A percentile compares a stretch with the other conserved stretches of the same genome.
These are phyloP conservation scores for Cardiospermum halicacabum DNA, from an alignment of 345 rosid genomes.

Conservation along the genomic window DNA sequence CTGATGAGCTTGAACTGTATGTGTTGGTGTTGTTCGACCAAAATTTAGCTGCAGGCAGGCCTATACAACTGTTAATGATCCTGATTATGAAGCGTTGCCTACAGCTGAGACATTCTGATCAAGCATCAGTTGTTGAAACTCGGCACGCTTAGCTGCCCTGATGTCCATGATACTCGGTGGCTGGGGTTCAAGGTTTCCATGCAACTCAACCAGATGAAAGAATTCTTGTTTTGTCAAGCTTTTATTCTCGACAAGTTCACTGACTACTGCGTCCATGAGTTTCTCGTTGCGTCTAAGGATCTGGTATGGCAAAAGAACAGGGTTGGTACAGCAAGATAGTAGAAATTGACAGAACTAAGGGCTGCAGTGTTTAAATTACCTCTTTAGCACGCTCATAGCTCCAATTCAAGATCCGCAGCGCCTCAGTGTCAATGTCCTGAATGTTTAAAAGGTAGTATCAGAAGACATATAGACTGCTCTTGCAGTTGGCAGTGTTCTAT, in stretches of 20 bases:
- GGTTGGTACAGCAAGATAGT: slow-evolving; percentile 3
- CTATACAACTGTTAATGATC: neutral
- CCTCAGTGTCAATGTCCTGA: slow-evolving; percentile 85
- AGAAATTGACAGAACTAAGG: neutral
- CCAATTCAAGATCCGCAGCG: slow-evolving; percentile 50
- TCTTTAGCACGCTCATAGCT: slow-evolving; percentile 81
- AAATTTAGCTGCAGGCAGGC: neutral
- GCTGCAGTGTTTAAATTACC: slow-evolving; percentile 30
- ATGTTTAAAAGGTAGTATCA: slow-evolving; percentile 16
- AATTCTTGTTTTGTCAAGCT: slow-evolving; percentile 75
- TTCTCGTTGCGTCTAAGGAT: slow-evolving; percentile 49
- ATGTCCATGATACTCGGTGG: slow-evolving; percentile 67
- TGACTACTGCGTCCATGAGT: slow-evolving; percentile 71
- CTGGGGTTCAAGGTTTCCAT: slow-evolving; percentile 51
- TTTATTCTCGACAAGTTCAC: slow-evolving; percentile 63
- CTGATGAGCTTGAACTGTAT: neutral
- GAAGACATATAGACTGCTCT: neutral
- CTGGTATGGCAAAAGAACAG: slow-evolving; percentile 25
- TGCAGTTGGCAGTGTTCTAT: neutral
- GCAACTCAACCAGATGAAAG: slow-evolving; percentile 54
- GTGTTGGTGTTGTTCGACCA: neutral
- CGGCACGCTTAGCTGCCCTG: slow-evolving; percentile 50
- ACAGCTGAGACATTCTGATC: slow-evolving; percentile 22
- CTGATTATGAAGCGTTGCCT: slow-evolving; percentile 15
- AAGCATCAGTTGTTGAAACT: slow-evolving; percentile 49